These are phyloP conservation scores for Mycena alexandri DNA, from an alignment of 768 basidiomycete species.

Conservation along the genomic window DNA sequence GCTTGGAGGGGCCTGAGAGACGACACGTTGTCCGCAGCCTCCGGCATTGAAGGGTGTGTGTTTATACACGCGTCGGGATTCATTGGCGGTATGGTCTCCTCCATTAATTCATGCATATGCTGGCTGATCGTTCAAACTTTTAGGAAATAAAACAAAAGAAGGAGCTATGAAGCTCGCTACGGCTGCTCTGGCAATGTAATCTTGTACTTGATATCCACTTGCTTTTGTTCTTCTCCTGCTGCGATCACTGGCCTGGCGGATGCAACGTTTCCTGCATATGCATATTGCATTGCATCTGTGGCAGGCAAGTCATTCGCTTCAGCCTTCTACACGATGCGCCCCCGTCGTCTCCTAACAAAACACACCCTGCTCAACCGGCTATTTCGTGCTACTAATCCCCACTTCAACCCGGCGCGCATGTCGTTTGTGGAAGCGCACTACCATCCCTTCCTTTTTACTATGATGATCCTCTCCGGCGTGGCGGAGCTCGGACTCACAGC, in stretches of 20 bases:
- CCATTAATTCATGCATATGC: constrained; percentile 9
- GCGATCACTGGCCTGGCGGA: constrained; percentile 29
- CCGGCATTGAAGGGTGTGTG: constrained; percentile 85
- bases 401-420: constrained; percentile 15
- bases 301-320: constrained; percentile 3
- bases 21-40: constrained; percentile 77
- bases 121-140: constrained; percentile 9
- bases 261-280: constrained; percentile 33
- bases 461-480: constrained; percentile 76
- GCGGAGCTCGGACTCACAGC: constrained; percentile 82
- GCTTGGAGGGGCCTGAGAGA: constrained; percentile 94
- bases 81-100: constrained; percentile 80
- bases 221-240: constrained; percentile 4
- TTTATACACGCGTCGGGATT: constrained; percentile 98
- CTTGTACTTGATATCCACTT: constrained; percentile 11
- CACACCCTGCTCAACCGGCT: constrained; percentile 14
- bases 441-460: constrained; percentile 70
- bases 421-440: constrained; percentile 53
- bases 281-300: constrained; percentile 11
- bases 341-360: constrained; percentile 30
- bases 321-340: constrained; percentile 29
- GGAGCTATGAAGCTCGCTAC: constrained; percentile 87
- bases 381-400: constrained; percentile 16
- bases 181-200: constrained; percentile 66
- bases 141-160: constrained; percentile 91